Base-by-base conservation (phyloP, 805 yeast genomes). In the Metschnikowia rubicola region DNA sequence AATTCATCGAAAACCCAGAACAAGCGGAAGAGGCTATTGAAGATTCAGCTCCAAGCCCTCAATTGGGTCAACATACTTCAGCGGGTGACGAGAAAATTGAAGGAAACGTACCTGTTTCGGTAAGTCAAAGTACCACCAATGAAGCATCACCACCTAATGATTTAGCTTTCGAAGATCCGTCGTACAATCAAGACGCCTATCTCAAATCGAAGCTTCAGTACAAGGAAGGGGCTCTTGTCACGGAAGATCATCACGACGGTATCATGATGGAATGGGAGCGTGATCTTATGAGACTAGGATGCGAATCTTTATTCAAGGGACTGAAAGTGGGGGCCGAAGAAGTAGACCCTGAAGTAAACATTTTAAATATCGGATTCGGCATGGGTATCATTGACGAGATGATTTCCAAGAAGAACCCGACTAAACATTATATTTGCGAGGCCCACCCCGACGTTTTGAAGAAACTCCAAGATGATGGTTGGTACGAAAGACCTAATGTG, bases 211-310 rank as follows among this genome's bases (percentile, higher is more conserved):
- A 83, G 58, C 69, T 91, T 26, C 82, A 80, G 55, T 91, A 88
- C 62, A 75, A 71, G 35, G 84, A 83, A 49, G 78, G 74, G 43
- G 83, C 94, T 0, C 71, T 91, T 26, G 70, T 88, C 26, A 92
- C 97, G 1, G 74, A 80, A 50, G 84, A 80, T 21, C 71, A 84
- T 43, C 73, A 78, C 39, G 97, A 91, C 59, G 98, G 97, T 13
- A 97, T 91, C 2, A 91, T 91, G 98, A 91, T 91, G 98, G 86
- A 85, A 56, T 91, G 98, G 98, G 98, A 91, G 63, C 75, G 81
- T 4, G 79, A 81, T 17, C 72, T 91, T 46, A 91, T 91, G 98
- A 71, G 75, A 43, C 73, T 83, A 12, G 96, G 96, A 1, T 85
- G 95, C 46, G 82, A 86, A 31, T 70, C 92, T 0, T 62, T 92